Conservation (phyloP, 139 green algal species). For the Diplosphaera chodatii region DNA sequence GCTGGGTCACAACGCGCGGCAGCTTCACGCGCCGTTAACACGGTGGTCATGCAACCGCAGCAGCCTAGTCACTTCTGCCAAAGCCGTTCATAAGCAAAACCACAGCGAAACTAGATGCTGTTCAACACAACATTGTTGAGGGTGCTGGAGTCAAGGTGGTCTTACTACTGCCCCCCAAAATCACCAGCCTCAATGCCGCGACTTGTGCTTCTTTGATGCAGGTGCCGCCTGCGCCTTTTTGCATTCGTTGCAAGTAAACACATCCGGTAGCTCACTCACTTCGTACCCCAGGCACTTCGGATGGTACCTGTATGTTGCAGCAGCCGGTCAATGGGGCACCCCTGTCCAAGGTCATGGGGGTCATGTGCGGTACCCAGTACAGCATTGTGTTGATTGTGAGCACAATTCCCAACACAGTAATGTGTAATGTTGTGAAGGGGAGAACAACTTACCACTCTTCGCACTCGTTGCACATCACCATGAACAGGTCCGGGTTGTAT, state of each 20-base stretch:
- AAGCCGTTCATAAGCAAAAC: no score
- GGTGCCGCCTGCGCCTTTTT: not conserved
- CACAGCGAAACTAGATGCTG: no score
- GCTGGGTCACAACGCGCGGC: no score
- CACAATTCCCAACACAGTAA: not conserved
- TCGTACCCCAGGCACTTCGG: slow-evolving; percentile 32
- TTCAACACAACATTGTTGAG: no score
- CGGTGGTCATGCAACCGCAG: no score
- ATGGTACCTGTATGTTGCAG: slow-evolving; percentile 28
- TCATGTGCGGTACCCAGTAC: no score
- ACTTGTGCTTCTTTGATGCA: not conserved
- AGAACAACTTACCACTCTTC: slow-evolving; percentile 55
- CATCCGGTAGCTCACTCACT: slow-evolving; percentile 16
- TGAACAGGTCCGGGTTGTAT: slow-evolving; percentile 81
- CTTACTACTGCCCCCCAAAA: no score
- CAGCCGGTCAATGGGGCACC: no score
- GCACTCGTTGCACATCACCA: slow-evolving; percentile 69
- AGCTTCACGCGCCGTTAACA: no score
- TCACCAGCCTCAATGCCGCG: not conserved
- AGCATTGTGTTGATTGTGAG: not conserved
- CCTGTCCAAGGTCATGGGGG: no score
- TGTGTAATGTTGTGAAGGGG: not conserved
- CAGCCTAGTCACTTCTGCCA: no score
- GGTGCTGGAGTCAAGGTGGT: no score
- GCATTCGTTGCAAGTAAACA: slow-evolving; percentile 25